These are phyloP conservation scores for Xylaria multiplex DNA, from an alignment of 2,329 filamentous ascomycete genomes.

Conservation along the genomic window DNA sequence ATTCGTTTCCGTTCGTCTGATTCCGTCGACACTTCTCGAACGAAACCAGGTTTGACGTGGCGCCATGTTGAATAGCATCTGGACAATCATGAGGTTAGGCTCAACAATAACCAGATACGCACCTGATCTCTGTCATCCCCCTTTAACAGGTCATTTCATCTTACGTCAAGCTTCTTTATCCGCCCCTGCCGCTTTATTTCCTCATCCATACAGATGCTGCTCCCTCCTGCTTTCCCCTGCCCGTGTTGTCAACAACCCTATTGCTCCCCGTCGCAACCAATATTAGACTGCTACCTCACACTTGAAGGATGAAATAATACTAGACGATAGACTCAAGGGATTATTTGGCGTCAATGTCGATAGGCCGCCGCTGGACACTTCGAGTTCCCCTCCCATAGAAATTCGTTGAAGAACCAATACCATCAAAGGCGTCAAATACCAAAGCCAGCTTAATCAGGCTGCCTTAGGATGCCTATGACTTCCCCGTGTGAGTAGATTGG, in stretches of 20 bases:
- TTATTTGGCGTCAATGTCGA: background rate
- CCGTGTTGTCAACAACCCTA: background rate
- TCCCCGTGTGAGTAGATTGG: no score
- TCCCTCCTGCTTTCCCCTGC: no score
- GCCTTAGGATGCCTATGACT: no score
- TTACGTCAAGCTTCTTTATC: constrained; percentile 5
- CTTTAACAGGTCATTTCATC: background rate
- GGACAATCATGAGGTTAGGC: background rate
- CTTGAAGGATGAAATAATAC: background rate
- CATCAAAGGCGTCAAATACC: no score
- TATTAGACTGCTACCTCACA: background rate
- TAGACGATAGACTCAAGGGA: background rate
- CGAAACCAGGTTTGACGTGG: background rate
- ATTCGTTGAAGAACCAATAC: constrained; percentile 27
- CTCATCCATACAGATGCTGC: no score
- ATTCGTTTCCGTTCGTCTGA: background rate
- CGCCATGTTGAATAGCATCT: constrained; percentile 1
- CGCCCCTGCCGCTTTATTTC: background rate
- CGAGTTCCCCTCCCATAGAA: background rate
- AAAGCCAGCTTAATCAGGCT: no score
- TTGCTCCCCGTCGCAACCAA: background rate
- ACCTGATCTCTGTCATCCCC: background rate
- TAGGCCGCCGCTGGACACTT: background rate
- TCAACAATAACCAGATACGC: background rate
- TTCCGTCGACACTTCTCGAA: background rate